phyloP scores from a whole-genome alignment of 2,329 filamentous ascomycete species.

The Microcera coccophila region DNA sequence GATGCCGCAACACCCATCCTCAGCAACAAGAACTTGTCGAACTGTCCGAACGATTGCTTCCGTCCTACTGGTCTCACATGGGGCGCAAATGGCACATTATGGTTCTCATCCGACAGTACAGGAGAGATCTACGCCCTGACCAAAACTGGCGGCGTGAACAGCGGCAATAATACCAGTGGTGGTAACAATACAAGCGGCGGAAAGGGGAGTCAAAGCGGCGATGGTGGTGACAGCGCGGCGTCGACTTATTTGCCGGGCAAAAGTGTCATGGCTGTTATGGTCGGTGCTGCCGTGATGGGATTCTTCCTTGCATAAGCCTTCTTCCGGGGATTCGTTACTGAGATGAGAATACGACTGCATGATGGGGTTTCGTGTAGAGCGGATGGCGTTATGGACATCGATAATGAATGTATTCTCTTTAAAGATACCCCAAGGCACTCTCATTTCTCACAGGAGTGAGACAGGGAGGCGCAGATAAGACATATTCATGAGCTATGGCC shows the following conservation, averaged over 20 bases:
- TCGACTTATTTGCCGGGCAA: conserved; percentile 17
- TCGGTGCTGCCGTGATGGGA: conserved; percentile 28
- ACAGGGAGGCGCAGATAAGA: too few relatives aligned
- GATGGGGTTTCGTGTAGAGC: too few relatives aligned
- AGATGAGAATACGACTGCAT: too few relatives aligned
- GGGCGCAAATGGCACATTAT: conserved; percentile 52
- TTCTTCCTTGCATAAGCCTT: conserved; percentile 26
- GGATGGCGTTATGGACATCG: too few relatives aligned
- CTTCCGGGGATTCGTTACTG: too few relatives aligned
- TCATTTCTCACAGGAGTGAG: too few relatives aligned
- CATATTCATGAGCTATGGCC: too few relatives aligned
- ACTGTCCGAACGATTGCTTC: conserved; percentile 57
- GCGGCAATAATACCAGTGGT: conserved; percentile 7
- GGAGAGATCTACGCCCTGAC: conserved; percentile 61
- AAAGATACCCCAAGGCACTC: too few relatives aligned
- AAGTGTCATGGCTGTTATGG: conserved; percentile 22
- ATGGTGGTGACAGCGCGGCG: conserved; percentile 18
- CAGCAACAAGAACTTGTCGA: conserved; percentile 48
- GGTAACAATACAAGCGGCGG: conserved; percentile 6
- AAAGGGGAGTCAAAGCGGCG: conserved; percentile 4
- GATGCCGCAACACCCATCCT: conserved; percentile 51
- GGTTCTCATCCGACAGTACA: conserved; percentile 59
- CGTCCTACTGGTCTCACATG: conserved; percentile 57
- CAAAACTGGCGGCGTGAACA: conserved; percentile 6
- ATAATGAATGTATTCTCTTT: too few relatives aligned